Evolutionary conservation across 768 basidiomycete species (phyloP), one percentile per base, ranked within the genome.

Genomic region (Pleurotus tuber-regium): DNA sequence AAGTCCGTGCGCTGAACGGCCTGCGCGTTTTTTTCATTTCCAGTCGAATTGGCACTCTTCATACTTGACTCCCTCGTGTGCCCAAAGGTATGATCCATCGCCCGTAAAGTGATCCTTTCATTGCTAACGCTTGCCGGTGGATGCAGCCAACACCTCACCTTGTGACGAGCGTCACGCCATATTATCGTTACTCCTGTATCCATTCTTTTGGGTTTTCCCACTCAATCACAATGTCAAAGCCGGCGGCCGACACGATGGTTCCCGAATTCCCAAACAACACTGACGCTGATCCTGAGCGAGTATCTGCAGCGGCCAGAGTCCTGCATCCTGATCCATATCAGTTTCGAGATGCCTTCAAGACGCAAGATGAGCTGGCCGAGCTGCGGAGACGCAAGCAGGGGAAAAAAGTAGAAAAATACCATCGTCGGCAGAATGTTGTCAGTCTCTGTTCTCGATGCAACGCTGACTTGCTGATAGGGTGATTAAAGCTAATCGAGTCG

Each of bases 341-440:
- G 55, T 73, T 91, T 59, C 77, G 78, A 46, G 73, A 67, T 51
- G 83, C 80, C 6, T 52, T 87, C 54, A 76, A 86, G 59, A 69
- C 81, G 12, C 82, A 84, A 36, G 77, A 77, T 31, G 76, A 88
- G 58, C 78, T 92, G 42, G 65, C 70, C 14, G 77, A 73, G 46
- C 65, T 92, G 35, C 80, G 87, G 42, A 74, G 75, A 28, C 72
- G 76, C 25, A 81, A 73, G 63, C 75, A 69, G 24, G 84, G 86
- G 51, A 88, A 82, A 63, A 68, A 69, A 21, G 66, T 90, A 40
- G 89, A 82, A 42, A 70, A 66, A 36, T 89, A 84, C 62, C 86
- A 90, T 48, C 65, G 73, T 42, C 78, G 71, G 54, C 87, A 92
- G 65, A 92, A 92, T 71, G 69, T 81, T 55, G 89, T 87, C 36